Evolutionary conservation across 257 asterid genomes (phyloP), one percentile per base, ranked within the genome.

Genomic region (Ocimum tenuiflorum): DNA sequence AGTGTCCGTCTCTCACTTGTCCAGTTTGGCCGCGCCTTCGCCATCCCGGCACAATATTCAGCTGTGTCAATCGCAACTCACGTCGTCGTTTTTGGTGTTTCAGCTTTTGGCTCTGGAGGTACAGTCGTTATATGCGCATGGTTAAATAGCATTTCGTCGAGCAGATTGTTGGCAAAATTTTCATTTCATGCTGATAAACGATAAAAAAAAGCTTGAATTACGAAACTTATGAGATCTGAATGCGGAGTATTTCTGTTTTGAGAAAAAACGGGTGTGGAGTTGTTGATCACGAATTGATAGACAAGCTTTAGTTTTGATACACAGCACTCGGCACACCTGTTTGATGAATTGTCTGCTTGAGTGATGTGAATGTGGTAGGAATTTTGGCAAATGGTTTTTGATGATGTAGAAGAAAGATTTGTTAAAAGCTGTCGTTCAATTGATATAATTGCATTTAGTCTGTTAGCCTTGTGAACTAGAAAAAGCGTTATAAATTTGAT

Each of bases 31-130:
- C 70, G 72, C 78, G 65, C 13, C 27, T 54, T 51, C 77, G 47
- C 22, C 60, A 22, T 48, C 48, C 58, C 56, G 67, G 71, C 54
- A 54, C 74, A 35, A 60, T 33, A 57, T 49, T 29, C 53, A 46
- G 67, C 60, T 19, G 65, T 35, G 11, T 10, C 17, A 53, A 35
- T 17, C 53, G 49, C 61, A 36, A 23, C 62, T 63, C 59, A 23
- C 74, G 65, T 69, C 83, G 81, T 33, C 65, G 49, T 8, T 78
- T 62, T 54, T 66, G n/a, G 74, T 63, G 81, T 67, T 51, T 67
- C 79, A 14, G 83, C 76, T 20, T 69, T 81, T 17, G 43, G 72
- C 19, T 70, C 73, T 45, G 63, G 78, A 78, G 86, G 86, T 81
- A 65, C 42, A 0, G 4, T 6, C 20, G 12, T 20, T 8, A 19